Percentiles rank a stretch among this genome's conserved stretches.
Evolutionary conservation across 805 yeast species (phyloP).

Genomic region (Zygotorulaspora chibaensis): DNA sequence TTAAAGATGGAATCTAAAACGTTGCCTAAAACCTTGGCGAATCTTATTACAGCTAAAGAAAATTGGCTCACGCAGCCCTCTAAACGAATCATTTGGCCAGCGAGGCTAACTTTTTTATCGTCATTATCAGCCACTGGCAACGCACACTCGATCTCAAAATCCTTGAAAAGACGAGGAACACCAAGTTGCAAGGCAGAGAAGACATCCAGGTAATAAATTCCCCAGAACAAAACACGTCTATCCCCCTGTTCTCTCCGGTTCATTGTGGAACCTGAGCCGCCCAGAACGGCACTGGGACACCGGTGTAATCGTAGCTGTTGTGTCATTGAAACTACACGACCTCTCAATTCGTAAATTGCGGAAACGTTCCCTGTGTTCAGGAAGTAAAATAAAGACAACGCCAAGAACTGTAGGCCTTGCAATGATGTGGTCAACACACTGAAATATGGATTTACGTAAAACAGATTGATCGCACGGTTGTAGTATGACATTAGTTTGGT

Average conservation of each 20-base stretch:
- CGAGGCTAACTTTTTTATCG: conserved; percentile 49
- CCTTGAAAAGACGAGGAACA: conserved; percentile 74
- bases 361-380: conserved; percentile 68
- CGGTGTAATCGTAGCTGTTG: conserved; percentile 81
- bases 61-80: conserved; percentile 67
- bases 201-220: conserved; percentile 69
- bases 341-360: conserved; percentile 71
- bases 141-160: conserved; percentile 81
- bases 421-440: conserved; percentile 57
- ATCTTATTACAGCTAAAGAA: conserved; percentile 62
- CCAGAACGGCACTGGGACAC: conserved; percentile 78
- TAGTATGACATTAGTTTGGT: conserved; percentile 40
- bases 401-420: conserved; percentile 63
- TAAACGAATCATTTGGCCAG: conserved; percentile 45
- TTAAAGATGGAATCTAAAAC: conserved; percentile 68
- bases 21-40: conserved; percentile 66
- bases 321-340: conserved; percentile 73
- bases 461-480: conserved; percentile 53
- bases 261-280: conserved; percentile 59
- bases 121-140: conserved; percentile 63
- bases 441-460: conserved; percentile 55
- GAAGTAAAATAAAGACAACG: conserved; percentile 67
- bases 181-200: conserved; percentile 75
- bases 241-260: conserved; percentile 73
- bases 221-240: conserved; percentile 81